Conservation (phyloP, 495 filamentous ascomycete species). For the Cudoniella acicularis region DNA sequence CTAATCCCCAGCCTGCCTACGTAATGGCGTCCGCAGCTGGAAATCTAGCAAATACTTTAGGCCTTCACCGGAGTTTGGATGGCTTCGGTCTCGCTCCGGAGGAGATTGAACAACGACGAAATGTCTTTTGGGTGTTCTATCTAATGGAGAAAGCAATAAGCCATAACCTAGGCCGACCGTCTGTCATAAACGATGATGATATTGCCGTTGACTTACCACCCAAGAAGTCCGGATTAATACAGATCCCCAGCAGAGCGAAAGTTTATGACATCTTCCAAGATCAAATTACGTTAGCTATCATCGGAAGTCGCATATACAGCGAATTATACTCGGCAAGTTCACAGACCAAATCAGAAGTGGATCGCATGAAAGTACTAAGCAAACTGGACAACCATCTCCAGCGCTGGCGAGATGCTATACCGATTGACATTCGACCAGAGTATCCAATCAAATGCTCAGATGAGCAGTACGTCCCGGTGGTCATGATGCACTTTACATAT, state of each 20-base stretch:
- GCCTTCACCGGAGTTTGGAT: slow-evolving; percentile 27
- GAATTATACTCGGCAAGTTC: slow-evolving; percentile 17
- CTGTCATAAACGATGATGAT: slow-evolving; percentile 19
- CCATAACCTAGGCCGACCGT: slow-evolving; percentile 15
- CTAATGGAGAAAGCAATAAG: slow-evolving; percentile 18
- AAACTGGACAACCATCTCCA: slow-evolving; percentile 13
- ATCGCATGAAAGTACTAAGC: slow-evolving; percentile 6
- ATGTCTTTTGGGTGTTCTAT: slow-evolving; percentile 34
- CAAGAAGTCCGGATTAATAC: background rate
- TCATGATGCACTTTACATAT: slow-evolving; percentile 22
- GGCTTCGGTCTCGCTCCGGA: slow-evolving; percentile 16
- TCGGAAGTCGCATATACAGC: slow-evolving; percentile 14
- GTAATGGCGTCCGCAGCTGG: slow-evolving; percentile 18
- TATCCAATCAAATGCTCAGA: slow-evolving; percentile 1
- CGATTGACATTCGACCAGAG: slow-evolving; percentile 14
- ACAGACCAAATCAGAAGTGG: slow-evolving; percentile 8
- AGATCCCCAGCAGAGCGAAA: background rate
- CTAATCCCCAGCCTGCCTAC: slow-evolving; percentile 11
- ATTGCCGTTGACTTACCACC: slow-evolving; percentile 11
- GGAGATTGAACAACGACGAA: slow-evolving; percentile 27
- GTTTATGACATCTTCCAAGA: slow-evolving; percentile 11
- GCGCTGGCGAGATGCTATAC: slow-evolving; percentile 16
- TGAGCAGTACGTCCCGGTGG: slow-evolving; percentile 2
- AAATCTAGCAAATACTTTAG: slow-evolving; percentile 28
- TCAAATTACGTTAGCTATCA: slow-evolving; percentile 4